Percentiles rank a stretch among this genome's conserved stretches.
These are phyloP conservation scores for Caloboletus firmus DNA, from an alignment of 1,284 basidiomycete genomes.

Conservation along the genomic window DNA sequence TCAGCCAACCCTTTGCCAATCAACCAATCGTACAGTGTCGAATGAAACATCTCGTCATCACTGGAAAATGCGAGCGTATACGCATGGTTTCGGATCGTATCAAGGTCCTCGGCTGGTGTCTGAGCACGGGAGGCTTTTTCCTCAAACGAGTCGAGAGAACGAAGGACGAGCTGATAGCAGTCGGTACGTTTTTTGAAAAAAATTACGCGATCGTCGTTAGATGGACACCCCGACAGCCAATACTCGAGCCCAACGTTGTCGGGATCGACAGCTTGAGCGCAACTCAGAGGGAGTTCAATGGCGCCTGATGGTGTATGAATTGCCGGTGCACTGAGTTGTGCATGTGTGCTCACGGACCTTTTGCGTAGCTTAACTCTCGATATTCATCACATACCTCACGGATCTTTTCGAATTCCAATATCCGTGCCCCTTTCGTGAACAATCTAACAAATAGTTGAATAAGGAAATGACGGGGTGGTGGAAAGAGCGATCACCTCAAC, in stretches of 20 bases:
- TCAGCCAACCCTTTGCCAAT: conserved; percentile 79
- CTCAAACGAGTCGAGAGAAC: conserved; percentile 82
- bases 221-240: conserved; percentile 67
- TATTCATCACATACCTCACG: conserved; percentile 87
- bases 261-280: conserved; percentile 80
- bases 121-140: conserved; percentile 44
- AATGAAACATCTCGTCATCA: conserved; percentile 93
- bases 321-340: background rate
- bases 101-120: conserved; percentile 50
- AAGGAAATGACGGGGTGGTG: background rate
- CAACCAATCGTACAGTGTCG: conserved; percentile 92
- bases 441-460: conserved; percentile 49
- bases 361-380: conserved; percentile 77
- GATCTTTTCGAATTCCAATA: conserved; percentile 82
- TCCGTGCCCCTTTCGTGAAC: conserved; percentile 85
- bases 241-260: conserved; percentile 77
- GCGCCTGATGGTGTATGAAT: conserved; percentile 54
- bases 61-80: conserved; percentile 82
- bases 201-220: conserved; percentile 60
- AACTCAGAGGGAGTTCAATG: conserved; percentile 83
- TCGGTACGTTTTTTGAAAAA: conserved; percentile 62
- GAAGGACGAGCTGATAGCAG: conserved; percentile 84
- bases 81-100: conserved; percentile 68
- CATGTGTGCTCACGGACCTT: conserved; percentile 49
- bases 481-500: conserved; percentile 51